Percentiles rank a stretch among this genome's conserved stretches.
Evolutionary conservation across 176 grass and related monocot species (phyloP).

Genomic region (Tillandsia fasciculata): DNA sequence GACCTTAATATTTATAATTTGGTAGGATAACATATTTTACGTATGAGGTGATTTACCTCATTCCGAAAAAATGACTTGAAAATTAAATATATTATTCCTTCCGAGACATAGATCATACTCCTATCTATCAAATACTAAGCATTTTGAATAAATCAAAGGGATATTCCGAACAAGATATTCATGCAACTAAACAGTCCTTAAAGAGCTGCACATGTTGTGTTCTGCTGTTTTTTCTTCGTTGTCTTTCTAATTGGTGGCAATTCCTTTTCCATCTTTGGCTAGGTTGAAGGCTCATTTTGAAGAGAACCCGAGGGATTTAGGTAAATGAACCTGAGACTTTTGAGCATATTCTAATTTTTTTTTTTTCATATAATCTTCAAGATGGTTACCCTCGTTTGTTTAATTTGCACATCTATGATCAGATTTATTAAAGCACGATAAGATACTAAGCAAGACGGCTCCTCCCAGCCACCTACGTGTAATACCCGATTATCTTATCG

Average conservation of each 20-base stretch:
- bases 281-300: constrained; percentile 97
- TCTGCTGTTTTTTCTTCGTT: neutral
- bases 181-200: too few species aligned
- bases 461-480: constrained; percentile 67
- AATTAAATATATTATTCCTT: neutral
- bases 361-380: constrained; percentile 7
- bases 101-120: too few species aligned
- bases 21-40: too few species aligned
- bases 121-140: too few species aligned
- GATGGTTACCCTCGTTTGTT: constrained; percentile 10
- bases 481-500: constrained; percentile 80
- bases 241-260: neutral
- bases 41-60: too few species aligned
- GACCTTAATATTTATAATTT: too few species aligned
- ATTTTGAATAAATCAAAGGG: too few species aligned
- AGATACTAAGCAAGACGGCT: constrained; percentile 73
- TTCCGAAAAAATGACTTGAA: too few species aligned
- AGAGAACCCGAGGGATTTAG: constrained; percentile 86
- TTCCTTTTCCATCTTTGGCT: constrained; percentile 11
- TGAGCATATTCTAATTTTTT: constrained; percentile 15
- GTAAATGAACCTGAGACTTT: constrained; percentile 29
- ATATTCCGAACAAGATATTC: too few species aligned
- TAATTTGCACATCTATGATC: constrained; percentile 1
- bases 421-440: constrained; percentile 95
- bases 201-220: neutral